Percentiles rank a stretch among this genome's conserved stretches.
phyloP scores from a whole-genome alignment of 768 basidiomycete genomes.

The Lactarius psammicola region DNA sequence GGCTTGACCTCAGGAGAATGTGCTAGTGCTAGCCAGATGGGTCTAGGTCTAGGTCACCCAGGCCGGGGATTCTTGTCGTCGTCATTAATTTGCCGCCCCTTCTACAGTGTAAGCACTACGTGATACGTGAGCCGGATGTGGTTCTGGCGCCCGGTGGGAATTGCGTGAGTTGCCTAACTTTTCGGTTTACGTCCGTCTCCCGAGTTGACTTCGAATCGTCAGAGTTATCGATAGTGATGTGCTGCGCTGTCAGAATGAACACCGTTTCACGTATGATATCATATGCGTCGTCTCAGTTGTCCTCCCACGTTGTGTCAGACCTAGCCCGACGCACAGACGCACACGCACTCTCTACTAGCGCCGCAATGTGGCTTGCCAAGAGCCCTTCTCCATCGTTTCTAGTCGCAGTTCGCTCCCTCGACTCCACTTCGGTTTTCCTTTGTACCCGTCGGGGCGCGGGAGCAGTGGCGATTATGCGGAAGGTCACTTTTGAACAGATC shows the following conservation, averaged over 20 bases:
- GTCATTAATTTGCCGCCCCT: not conserved
- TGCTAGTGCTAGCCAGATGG: not conserved
- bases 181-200: not conserved
- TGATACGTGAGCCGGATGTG: not conserved
- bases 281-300: not conserved
- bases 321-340: not conserved
- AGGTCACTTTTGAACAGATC: not conserved
- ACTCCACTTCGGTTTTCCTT: not conserved
- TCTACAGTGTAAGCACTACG: not conserved
- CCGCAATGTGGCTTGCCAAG: not conserved
- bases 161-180: not conserved
- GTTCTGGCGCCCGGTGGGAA: not conserved
- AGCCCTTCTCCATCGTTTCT: not conserved
- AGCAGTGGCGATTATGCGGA: slow-evolving; percentile 6
- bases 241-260: not conserved
- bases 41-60: not conserved
- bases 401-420: not conserved
- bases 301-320: not conserved
- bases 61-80: not conserved
- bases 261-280: not conserved
- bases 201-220: not conserved
- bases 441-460: not conserved
- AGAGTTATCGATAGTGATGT: too few species aligned
- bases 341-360: not conserved
- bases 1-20: not conserved